Base-by-base conservation (phyloP, 2,329 filamentous ascomycete species). In the Fusarium verrucosum region DNA sequence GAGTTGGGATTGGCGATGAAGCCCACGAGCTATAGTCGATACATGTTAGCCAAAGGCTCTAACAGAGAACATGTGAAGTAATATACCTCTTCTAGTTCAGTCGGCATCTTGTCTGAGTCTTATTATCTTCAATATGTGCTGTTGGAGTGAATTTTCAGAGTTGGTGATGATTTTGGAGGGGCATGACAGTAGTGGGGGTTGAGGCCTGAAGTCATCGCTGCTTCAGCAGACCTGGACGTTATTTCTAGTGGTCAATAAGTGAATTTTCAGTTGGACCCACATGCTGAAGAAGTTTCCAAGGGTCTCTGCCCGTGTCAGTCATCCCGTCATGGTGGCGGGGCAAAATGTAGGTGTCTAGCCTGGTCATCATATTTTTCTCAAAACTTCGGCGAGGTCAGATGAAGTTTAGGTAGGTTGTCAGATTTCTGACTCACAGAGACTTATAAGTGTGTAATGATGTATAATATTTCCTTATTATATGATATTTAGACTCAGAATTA, bases 1-100 rank as follows among this genome's bases (percentile, higher is more conserved):
- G 92, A 92, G 75, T 96, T 97, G 59, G 92, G 92, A 79, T 96
- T 90, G 77, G 92, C 90, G 58, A 98, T 91, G 79, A 98, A 97
- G 76, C 93, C 92, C 62, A 97, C 92, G 50, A 97, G 87, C 92
- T 96, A 70, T 26, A 23, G 40, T 20, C 10, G 5, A n/a, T 33
- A 11, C 6, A 59, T 20, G 62, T 72, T 17, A 71, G 51, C 22
- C 17, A 6, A 25, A 28, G 7, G 11, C 1, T 20, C 3, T 5
- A 5, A 17, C 28, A 3, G 5, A 17, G 1, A 1, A 3, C 8
- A 3, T 19, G 0, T 4, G 28, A 45, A 33, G n/a, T 11, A 37
- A 10, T 37, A 37, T 80, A 92, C 90, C 79, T 93, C 90, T 80
- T 92, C 89, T 40, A 93, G 77, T 80, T 93, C 89, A 38, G 89